phyloP scores from a whole-genome alignment of 2,329 filamentous ascomycete genomes.

The Macrophomina tecta region DNA sequence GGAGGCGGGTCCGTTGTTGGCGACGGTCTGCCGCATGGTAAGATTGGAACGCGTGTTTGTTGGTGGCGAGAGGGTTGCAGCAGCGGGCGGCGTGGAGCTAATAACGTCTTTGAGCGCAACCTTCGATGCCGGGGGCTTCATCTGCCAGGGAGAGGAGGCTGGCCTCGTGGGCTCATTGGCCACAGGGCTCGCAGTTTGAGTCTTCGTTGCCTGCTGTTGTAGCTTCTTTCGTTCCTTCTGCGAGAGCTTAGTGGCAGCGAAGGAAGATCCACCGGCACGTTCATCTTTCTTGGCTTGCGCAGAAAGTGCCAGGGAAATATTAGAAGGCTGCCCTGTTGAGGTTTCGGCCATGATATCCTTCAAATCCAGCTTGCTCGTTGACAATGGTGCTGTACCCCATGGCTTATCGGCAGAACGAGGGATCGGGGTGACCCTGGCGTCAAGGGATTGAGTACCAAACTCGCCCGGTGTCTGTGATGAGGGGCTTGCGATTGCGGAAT shows the following conservation, averaged over 20 bases:
- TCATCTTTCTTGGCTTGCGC: constrained; percentile 49
- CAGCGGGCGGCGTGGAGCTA: constrained; percentile 30
- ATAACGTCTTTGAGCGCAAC: constrained; percentile 56
- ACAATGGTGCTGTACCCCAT: constrained; percentile 61
- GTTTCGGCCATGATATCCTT: constrained; percentile 73
- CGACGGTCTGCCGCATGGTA: constrained; percentile 67
- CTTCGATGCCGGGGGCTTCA: constrained; percentile 56
- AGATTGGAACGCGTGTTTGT: constrained; percentile 55
- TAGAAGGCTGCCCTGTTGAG: constrained; percentile 57
- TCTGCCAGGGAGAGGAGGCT: constrained; percentile 69
- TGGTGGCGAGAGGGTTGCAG: constrained; percentile 39
- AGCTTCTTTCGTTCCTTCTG: constrained; percentile 86
- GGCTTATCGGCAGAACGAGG: constrained; percentile 46
- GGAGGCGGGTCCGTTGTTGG: constrained; percentile 38
- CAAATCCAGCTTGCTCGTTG: constrained; percentile 71
- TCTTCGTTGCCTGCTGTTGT: constrained; percentile 42
- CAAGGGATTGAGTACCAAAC: constrained; percentile 1
- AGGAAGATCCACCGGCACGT: constrained; percentile 38
- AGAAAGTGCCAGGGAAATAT: constrained; percentile 59
- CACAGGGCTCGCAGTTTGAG: background rate
- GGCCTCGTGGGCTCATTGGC: constrained; percentile 28
- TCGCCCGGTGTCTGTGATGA: background rate
- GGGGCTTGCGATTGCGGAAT: background rate
- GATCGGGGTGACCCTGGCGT: background rate
- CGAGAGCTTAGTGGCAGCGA: constrained; percentile 69